These are phyloP conservation scores for Aspergillus novoparasiticus DNA, from an alignment of 2,329 filamentous ascomycete species.

Conservation along the genomic window DNA sequence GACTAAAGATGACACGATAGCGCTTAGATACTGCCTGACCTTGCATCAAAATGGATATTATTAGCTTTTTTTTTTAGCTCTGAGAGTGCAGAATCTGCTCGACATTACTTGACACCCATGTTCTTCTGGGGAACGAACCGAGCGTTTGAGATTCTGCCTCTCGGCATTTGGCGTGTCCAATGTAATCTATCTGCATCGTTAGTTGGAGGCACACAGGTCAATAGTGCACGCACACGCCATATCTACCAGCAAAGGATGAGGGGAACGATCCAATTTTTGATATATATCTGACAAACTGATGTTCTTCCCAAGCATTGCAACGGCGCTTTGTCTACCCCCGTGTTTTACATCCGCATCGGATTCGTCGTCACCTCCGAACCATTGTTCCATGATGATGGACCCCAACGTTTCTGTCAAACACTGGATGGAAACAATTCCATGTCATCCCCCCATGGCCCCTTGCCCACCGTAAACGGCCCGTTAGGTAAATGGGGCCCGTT, in stretches of 20 bases:
- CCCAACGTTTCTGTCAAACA: background rate
- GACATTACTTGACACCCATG: background rate
- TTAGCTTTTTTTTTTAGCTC: background rate
- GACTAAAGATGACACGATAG: background rate
- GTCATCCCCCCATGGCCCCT: background rate
- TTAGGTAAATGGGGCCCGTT: background rate
- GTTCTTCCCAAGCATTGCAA: background rate
- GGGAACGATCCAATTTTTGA: background rate
- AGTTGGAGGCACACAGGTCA: background rate
- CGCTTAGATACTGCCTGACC: background rate
- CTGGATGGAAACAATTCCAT: background rate
- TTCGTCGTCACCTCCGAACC: background rate
- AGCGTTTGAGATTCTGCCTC: background rate
- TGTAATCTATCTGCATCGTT: slow-evolving; percentile 3
- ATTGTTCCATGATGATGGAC: background rate
- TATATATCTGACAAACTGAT: slow-evolving; percentile 1
- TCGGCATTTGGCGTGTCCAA: background rate
- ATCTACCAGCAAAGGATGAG: slow-evolving; percentile 4
- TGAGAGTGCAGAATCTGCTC: background rate
- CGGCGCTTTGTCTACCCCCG: background rate
- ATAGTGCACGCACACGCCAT: background rate
- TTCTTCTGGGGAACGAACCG: slow-evolving; percentile 2
- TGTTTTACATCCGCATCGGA: background rate
- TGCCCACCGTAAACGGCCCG: background rate
- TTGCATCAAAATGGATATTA: background rate